Evolutionary conservation across 1,139 yeast species (phyloP), one percentile per base, ranked within the genome.

Genomic region (Suhomyces ambrosiae): DNA sequence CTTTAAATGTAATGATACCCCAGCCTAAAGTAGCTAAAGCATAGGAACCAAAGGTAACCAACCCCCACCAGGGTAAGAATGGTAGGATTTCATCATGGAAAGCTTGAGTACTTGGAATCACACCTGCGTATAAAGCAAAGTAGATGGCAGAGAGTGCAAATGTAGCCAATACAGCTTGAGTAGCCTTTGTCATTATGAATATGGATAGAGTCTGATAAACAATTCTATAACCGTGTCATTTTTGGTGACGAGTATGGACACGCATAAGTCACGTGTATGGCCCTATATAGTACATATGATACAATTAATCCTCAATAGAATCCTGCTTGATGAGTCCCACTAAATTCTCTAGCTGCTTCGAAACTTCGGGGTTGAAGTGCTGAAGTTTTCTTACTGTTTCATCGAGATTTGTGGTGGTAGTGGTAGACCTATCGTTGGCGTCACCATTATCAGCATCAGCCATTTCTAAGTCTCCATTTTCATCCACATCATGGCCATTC

Each of bases 1-100:
- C 88, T 54, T 82, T 81, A 65, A 84, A 81, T 1, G 88, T 79
- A 52, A 71, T 66, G 14, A 84, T 82, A 37, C 86, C 88, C 71
- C 77, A 78, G 27, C 92, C 90, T 43, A 84, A 70, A 7, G 85
- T 76, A 32, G 76, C 83, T 50, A 84, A 71, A n/a, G 89, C 80
- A 54, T 80, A 84, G 14, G 86, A 67, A 22, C 90, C 90, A 57
- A 84, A 83, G 5, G 84, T 54, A 23, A 84, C 86, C 48, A 84
- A 64, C 0, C 68, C 74, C 90, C 90, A 84, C 71, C 76, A 80
- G 35, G 92, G 92, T 41, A 84, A 62, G 54, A 50, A 69, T 17
- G 90, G 90, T 46, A 84, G 63, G 42, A 84, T 74, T 47, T 81
- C 81, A 26, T 66, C 55, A 37, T 70, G 76, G 50, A 83, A 52